phyloP scores from a whole-genome alignment of 169 alveolate genomes.

The Eimeria sp. region DNA sequence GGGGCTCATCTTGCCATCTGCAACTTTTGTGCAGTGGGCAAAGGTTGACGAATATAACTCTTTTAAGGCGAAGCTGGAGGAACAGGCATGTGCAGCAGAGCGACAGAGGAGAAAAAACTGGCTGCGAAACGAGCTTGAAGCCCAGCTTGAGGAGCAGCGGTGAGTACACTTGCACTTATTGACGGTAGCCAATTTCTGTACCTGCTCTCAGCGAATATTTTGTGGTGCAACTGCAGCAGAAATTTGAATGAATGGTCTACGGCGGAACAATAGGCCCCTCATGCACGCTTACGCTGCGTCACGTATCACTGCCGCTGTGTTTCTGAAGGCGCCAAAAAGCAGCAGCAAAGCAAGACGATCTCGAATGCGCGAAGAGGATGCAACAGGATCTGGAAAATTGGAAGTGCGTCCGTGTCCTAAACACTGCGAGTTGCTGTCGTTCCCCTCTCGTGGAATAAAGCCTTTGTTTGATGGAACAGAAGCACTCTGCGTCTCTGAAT shows the following conservation, averaged over 20 bases:
- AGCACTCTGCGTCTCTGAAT: not conserved
- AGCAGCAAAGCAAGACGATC: constrained; percentile 24
- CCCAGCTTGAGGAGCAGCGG: constrained; percentile 61
- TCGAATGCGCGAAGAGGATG: constrained; percentile 61
- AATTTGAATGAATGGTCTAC: not conserved
- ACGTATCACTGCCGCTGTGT: not conserved
- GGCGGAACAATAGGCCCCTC: not conserved
- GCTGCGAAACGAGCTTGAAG: constrained; percentile 49
- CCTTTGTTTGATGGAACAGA: not conserved
- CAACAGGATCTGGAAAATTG: constrained; percentile 53
- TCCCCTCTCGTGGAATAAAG: not conserved
- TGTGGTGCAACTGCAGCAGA: not conserved
- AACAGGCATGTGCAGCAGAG: constrained; percentile 43
- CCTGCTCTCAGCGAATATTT: not conserved
- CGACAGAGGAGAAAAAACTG: constrained; percentile 20
- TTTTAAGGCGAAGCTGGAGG: constrained; percentile 36
- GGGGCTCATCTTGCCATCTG: not conserved
- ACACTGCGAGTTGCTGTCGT: not conserved
- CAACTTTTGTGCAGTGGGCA: constrained; percentile 34
- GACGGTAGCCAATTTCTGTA: not conserved
- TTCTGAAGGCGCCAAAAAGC: constrained; percentile 50
- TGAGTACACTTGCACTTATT: not conserved
- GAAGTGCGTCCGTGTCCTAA: constrained; percentile 8
- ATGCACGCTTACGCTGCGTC: not conserved
- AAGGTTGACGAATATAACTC: constrained; percentile 60